phyloP scores from a whole-genome alignment of 1,139 yeast genomes.

The Scheffersomyces segobiensis region DNA sequence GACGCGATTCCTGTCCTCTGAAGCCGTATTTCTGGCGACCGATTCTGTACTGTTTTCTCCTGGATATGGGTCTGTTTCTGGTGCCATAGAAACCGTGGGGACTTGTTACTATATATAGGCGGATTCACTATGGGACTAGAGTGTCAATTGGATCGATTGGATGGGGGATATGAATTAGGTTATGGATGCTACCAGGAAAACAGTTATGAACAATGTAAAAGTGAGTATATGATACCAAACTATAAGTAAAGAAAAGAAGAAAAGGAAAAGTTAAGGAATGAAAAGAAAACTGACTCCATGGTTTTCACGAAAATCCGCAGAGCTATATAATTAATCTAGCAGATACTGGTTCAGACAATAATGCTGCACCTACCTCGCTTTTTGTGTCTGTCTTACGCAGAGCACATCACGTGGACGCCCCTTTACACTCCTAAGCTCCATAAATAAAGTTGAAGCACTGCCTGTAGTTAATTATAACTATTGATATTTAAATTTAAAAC shows the following conservation, averaged over 20 bases:
- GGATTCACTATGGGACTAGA: background rate
- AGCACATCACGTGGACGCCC: background rate
- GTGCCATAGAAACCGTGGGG: background rate
- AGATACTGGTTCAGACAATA: background rate
- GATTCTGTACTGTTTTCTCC: background rate
- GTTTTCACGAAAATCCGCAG: background rate
- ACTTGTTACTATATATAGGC: background rate
- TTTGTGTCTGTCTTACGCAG: background rate
- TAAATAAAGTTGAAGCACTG: background rate
- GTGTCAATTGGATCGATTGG: background rate
- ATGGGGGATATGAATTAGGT: no score
- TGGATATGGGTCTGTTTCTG: background rate
- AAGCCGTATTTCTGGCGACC: background rate
- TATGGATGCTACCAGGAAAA: no score
- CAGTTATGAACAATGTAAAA: background rate
- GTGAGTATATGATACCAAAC: background rate
- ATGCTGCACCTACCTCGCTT: background rate
- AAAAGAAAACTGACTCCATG: background rate
- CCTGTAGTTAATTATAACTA: background rate
- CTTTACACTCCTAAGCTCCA: background rate
- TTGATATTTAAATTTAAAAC: no score
- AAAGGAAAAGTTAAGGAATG: background rate
- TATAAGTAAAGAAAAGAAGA: background rate
- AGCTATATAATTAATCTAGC: background rate
- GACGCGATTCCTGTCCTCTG: background rate